phyloP scores from a whole-genome alignment of 2,329 filamentous ascomycete species.

The Colletotrichum spinosum region DNA sequence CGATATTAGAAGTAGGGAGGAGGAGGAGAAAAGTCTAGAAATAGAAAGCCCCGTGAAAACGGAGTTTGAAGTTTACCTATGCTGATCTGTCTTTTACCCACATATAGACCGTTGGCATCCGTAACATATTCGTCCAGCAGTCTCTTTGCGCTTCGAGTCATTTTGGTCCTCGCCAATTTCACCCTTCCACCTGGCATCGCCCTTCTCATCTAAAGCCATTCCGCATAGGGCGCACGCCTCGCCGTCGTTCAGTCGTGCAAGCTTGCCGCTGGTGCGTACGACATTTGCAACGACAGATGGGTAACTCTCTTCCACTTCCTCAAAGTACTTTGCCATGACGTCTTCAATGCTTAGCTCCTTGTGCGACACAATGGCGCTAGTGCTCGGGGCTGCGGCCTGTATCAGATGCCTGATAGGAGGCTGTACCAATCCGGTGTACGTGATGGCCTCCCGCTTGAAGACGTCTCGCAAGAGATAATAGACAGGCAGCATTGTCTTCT shows the following conservation, averaged over 20 bases:
- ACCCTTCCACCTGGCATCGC: slow-evolving; percentile 72
- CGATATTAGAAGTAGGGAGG: neutral
- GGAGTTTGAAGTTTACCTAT: slow-evolving; percentile 5
- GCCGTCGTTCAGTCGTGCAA: slow-evolving; percentile 62
- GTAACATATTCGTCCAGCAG: slow-evolving; percentile 69
- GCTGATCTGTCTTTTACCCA: slow-evolving; percentile 50
- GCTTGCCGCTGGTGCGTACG: slow-evolving; percentile 88
- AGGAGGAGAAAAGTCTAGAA: slow-evolving; percentile 9
- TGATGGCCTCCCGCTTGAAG: slow-evolving; percentile 81
- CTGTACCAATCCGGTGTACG: slow-evolving; percentile 69
- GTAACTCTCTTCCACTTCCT: slow-evolving; percentile 85
- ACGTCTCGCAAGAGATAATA: slow-evolving; percentile 89
- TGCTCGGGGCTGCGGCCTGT: slow-evolving; percentile 41
- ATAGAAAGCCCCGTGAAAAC: neutral
- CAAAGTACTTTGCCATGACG: slow-evolving; percentile 90
- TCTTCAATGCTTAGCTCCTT: slow-evolving; percentile 90
- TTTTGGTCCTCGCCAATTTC: slow-evolving; percentile 63
- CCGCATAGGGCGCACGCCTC: slow-evolving; percentile 76
- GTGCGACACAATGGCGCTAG: slow-evolving; percentile 66
- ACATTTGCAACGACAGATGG: slow-evolving; percentile 96
- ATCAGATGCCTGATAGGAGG: slow-evolving; percentile 64
- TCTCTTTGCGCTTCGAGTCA: slow-evolving; percentile 41
- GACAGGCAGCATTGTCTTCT: slow-evolving; percentile 54
- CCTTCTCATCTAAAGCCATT: slow-evolving; percentile 71
- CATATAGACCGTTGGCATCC: slow-evolving; percentile 76